These are phyloP conservation scores for Sporisorium sorghi DNA, from an alignment of 1,284 basidiomycete genomes.

Conservation along the genomic window DNA sequence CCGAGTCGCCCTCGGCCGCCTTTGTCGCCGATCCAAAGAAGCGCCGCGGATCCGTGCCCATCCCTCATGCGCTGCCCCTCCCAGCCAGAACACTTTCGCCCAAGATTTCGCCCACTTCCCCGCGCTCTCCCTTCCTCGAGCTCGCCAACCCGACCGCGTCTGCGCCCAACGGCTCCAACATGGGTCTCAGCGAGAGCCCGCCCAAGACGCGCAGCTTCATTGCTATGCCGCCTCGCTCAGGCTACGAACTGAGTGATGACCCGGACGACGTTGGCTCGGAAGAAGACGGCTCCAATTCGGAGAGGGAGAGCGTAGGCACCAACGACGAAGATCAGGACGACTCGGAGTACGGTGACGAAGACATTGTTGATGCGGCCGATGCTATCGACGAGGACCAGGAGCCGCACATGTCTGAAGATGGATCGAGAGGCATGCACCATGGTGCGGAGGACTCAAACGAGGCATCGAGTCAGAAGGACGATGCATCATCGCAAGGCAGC, in stretches of 20 bases:
- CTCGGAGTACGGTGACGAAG: constrained; percentile 54
- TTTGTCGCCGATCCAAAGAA: constrained; percentile 32
- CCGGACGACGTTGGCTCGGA: constrained; percentile 68
- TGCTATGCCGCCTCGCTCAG: constrained; percentile 67
- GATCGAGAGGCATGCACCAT: not conserved
- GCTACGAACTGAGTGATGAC: constrained; percentile 68
- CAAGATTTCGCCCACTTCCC: constrained; percentile 43
- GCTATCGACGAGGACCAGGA: constrained; percentile 33
- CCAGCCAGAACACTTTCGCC: constrained; percentile 41
- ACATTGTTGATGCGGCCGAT: constrained; percentile 22
- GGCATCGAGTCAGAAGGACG: not conserved
- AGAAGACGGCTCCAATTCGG: constrained; percentile 63
- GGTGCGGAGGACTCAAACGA: constrained; percentile 4
- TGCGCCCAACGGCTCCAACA: constrained; percentile 18
- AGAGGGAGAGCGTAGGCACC: constrained; percentile 58
- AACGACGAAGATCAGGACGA: constrained; percentile 55
- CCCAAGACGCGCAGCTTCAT: constrained; percentile 68
- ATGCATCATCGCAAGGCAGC: constrained; percentile 2
- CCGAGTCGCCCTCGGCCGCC: constrained; percentile 33
- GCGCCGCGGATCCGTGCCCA: constrained; percentile 27
- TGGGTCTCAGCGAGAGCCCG: constrained; percentile 59
- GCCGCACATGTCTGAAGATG: constrained; percentile 1
- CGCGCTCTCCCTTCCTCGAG: constrained; percentile 48
- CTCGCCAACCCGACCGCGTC: constrained; percentile 18
- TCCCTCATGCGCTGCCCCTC: constrained; percentile 27